Evolutionary conservation across 345 rosid species (phyloP), one percentile per base, ranked within the genome.

Genomic region (Camelina laxa): DNA sequence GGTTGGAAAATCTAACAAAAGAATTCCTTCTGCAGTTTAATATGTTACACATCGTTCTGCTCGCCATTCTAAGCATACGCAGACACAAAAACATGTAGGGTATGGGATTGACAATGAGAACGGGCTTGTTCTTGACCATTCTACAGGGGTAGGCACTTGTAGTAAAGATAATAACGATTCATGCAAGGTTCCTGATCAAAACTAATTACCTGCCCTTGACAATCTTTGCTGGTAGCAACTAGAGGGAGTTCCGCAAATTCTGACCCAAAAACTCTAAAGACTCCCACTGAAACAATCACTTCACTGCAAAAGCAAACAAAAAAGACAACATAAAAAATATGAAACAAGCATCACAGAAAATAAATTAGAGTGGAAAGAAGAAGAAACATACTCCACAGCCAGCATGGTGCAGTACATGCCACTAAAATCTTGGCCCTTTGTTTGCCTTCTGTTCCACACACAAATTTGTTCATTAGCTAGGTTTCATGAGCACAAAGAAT

Each of bases 241-340:
- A 92, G 67, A 71, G 99, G 99, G 70, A 95, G 87, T 72, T 95
- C 99, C 6, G 99, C 99, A 75, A 90, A 73, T 57, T 95, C 97
- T 69, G 75, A 74, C 75, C 97, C 97, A 9, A 94, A 90, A 63
- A 94, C 73, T 64, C 99, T 83, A 59, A 92, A 80, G 51, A 89
- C 81, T 75, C 92, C 99, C 14, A 87, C 90, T 6, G 93, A 89
- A 36, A 90, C 96, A 1, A 92, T 87, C 54, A 80, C 95, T 63
- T 84, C 85, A 83, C 97, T 95, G 88, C 84, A 84, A 21, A 79
- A 65, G 14, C 17, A 72, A 24, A 42, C 31, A 16, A 13, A 65
- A 53, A 41, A 57, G 31, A 60, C 21, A 9, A 19, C 5, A 51
- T 36, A 0, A 66, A 7, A 35, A 60, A 11, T 35, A 56, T 53